A percentile compares a stretch with the other conserved stretches of the same genome.
Evolutionary conservation across 768 basidiomycete genomes (phyloP).

Genomic region (Daedaleopsis nitida): DNA sequence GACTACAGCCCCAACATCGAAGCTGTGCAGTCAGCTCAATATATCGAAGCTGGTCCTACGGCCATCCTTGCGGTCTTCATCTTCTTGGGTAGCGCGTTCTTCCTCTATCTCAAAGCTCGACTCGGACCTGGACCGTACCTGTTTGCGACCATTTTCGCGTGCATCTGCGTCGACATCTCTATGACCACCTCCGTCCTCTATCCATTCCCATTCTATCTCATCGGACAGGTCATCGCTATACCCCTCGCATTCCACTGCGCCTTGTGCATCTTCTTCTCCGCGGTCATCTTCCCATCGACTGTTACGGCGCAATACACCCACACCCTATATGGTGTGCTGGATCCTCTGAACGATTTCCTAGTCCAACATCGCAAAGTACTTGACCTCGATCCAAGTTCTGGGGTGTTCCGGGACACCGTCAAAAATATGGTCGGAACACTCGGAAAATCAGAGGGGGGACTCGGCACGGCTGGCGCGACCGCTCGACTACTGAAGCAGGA

Average conservation of each 20-base stretch:
- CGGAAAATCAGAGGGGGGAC: conserved; percentile 45
- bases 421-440: conserved; percentile 39
- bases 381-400: conserved; percentile 41
- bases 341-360: conserved; percentile 49
- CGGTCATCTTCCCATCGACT: conserved; percentile 63
- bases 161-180: conserved; percentile 61
- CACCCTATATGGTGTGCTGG: conserved; percentile 48
- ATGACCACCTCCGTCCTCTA: conserved; percentile 60
- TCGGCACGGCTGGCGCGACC: conserved; percentile 55
- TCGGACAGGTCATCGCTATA: conserved; percentile 54
- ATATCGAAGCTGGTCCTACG: conserved; percentile 59
- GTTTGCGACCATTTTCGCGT: conserved; percentile 57
- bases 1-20: conserved; percentile 39
- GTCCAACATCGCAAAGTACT: conserved; percentile 50
- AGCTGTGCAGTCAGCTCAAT: conserved; percentile 51
- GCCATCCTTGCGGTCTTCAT: conserved; percentile 64
- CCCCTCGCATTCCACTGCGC: conserved; percentile 63
- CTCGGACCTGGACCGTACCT: conserved; percentile 66
- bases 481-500: conserved; percentile 58
- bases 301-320: conserved; percentile 60
- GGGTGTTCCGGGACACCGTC: conserved; percentile 40
- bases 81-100: conserved; percentile 56
- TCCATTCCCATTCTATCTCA: conserved; percentile 67
- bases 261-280: conserved; percentile 51
- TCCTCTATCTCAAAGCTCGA: conserved; percentile 61